Evolutionary conservation across 805 yeast species (phyloP).

Genomic region (Candida arabinofermentans): DNA sequence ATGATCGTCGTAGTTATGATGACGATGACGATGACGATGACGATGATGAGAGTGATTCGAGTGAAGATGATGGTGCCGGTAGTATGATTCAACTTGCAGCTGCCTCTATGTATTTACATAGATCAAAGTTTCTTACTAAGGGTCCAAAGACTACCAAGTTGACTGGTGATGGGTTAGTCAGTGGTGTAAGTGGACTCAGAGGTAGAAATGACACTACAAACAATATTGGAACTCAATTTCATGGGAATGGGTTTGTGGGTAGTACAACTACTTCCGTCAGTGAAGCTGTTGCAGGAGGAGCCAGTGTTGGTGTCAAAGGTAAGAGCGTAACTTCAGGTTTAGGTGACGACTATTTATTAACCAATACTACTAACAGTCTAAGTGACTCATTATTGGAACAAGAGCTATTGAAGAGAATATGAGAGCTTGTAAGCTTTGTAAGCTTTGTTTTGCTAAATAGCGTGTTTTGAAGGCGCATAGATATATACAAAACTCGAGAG

Average conservation of each 20-base stretch:
- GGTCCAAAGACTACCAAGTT: neutral
- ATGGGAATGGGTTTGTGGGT: neutral
- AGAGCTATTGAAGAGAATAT: slow-evolving; percentile 23
- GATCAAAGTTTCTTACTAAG: slow-evolving; percentile 12
- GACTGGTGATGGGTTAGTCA: neutral
- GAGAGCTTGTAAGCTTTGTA: neutral
- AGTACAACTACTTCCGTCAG: neutral
- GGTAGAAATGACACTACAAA: neutral
- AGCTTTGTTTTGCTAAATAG: neutral
- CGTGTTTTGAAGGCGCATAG: no score
- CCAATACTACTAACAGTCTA: slow-evolving; percentile 21
- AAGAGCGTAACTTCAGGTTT: neutral
- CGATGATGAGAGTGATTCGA: neutral
- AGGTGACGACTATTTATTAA: slow-evolving; percentile 13
- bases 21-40: neutral
- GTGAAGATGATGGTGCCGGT: neutral
- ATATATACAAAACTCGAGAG: no score
- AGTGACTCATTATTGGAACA: slow-evolving; percentile 26
- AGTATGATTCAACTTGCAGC: slow-evolving; percentile 21
- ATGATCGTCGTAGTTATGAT: neutral
- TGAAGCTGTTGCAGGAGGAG: neutral
- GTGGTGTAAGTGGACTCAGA: no score
- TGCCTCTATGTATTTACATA: slow-evolving; percentile 24
- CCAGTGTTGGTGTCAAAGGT: neutral
- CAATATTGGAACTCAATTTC: neutral